A percentile compares a stretch with the other conserved stretches of the same genome.
phyloP scores from a whole-genome alignment of 805 yeast species.

The Yamadazyma sp. region DNA sequence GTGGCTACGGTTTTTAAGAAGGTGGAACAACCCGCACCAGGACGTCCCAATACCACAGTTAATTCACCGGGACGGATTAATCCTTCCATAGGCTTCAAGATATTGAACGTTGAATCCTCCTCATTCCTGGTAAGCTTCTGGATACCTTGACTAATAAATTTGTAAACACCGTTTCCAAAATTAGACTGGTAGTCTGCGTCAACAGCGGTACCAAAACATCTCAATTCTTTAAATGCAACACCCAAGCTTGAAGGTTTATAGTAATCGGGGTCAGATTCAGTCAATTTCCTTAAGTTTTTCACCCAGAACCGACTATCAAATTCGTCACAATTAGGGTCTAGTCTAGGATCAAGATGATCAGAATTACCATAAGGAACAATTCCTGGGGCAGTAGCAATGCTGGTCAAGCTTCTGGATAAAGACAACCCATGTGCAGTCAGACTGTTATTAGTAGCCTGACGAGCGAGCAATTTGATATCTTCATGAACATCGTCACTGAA shows the following conservation, averaged over 20 bases:
- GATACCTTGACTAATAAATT: conserved; percentile 21
- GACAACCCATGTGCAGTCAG: background rate
- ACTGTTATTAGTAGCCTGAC: conserved; percentile 6
- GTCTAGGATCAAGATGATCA: conserved; percentile 15
- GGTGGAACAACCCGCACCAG: conserved; percentile 44
- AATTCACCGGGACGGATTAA: conserved; percentile 37
- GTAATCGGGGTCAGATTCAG: conserved; percentile 56
- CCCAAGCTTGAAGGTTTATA: conserved; percentile 63
- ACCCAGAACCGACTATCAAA: conserved; percentile 68
- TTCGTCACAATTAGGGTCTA: conserved; percentile 60
- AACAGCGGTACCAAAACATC: conserved; percentile 65
- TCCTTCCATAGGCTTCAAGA: conserved; percentile 27
- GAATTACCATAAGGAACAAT: conserved; percentile 33
- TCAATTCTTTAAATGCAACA: conserved; percentile 54
- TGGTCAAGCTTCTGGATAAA: conserved; percentile 33
- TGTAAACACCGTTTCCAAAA: conserved; percentile 42
- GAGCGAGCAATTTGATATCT: conserved; percentile 42
- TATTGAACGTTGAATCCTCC: conserved; percentile 12
- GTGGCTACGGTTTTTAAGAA: conserved; percentile 39
- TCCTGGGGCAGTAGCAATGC: conserved; percentile 56
- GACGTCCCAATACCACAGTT: conserved; percentile 43
- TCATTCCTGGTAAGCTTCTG: conserved; percentile 21
- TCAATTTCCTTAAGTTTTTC: conserved; percentile 56
- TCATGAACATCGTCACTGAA: conserved; percentile 32
- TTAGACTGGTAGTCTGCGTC: conserved; percentile 69